Percentiles rank a stretch among this genome's conserved stretches.
Evolutionary conservation across 2,329 filamentous ascomycete species (phyloP).

Genomic region (Epichloe festucae): DNA sequence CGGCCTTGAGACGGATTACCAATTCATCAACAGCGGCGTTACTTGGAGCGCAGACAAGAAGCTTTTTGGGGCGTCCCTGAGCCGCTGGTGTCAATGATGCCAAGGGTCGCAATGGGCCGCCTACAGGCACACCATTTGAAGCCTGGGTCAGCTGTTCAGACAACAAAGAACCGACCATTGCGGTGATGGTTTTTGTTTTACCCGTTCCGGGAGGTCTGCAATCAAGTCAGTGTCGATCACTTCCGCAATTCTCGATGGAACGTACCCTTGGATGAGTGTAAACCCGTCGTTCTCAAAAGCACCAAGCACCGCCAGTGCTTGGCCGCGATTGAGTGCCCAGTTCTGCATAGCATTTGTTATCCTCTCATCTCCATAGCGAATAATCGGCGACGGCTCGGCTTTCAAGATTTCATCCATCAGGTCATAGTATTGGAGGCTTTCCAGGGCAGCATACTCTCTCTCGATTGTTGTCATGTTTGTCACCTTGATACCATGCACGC

Average conservation of each 20-base stretch:
- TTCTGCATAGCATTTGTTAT: conserved; percentile 57
- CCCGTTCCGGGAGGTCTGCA: conserved; percentile 79
- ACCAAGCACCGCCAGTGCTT: conserved; percentile 83
- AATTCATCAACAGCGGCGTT: conserved; percentile 96
- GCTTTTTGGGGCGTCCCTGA: conserved; percentile 51
- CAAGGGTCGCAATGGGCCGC: conserved; percentile 17
- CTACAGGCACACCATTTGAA: conserved; percentile 19
- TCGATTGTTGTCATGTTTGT: conserved; percentile 91
- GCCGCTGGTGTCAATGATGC: conserved; percentile 10
- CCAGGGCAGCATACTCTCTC: conserved; percentile 84
- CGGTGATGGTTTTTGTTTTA: conserved; percentile 96
- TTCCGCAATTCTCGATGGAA: neutral
- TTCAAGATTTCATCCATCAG: conserved; percentile 83
- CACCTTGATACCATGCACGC: conserved; percentile 66
- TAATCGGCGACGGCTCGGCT: conserved; percentile 79
- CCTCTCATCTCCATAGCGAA: conserved; percentile 65
- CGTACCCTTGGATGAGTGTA: conserved; percentile 80
- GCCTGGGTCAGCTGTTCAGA: conserved; percentile 24
- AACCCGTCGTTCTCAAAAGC: conserved; percentile 94
- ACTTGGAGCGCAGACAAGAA: conserved; percentile 94
- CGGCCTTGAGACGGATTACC: conserved; percentile 80
- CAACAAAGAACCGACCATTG: conserved; percentile 78
- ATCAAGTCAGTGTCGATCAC: conserved; percentile 16
- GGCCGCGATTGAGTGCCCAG: conserved; percentile 76
- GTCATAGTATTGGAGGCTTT: conserved; percentile 89